These are phyloP conservation scores for Russula dissimulans DNA, from an alignment of 768 basidiomycete genomes.

Conservation along the genomic window DNA sequence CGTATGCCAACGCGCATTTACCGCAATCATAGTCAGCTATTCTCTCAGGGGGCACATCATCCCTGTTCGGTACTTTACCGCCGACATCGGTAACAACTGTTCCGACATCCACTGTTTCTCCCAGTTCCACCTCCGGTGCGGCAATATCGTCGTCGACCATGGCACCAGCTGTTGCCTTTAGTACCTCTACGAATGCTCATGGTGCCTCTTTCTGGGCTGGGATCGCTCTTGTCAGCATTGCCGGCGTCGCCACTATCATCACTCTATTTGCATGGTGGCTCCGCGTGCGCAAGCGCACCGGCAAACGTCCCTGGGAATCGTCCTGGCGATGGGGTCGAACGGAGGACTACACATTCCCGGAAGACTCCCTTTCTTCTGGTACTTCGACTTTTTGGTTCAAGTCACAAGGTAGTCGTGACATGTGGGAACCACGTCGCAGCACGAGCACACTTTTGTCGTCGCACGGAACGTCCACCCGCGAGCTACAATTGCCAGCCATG, in stretches of 20 bases:
- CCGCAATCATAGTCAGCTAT: background rate
- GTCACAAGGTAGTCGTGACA: background rate
- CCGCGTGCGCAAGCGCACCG: constrained; percentile 20
- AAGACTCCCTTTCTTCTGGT: constrained; percentile 5
- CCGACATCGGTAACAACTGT: background rate
- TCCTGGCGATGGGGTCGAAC: constrained; percentile 15
- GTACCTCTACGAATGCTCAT: background rate
- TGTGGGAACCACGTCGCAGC: background rate
- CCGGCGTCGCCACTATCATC: constrained; percentile 18
- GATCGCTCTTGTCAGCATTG: constrained; percentile 22
- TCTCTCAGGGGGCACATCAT: background rate
- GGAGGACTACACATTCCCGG: constrained; percentile 18
- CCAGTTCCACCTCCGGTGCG: background rate
- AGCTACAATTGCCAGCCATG: background rate
- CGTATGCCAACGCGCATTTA: background rate
- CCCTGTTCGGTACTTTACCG: background rate
- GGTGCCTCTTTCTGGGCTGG: constrained; percentile 20
- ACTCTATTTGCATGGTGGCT: constrained; percentile 23
- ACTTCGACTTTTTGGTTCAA: background rate
- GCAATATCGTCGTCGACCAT: background rate
- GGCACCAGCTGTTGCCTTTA: background rate
- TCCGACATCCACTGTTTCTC: background rate
- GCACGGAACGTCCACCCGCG: background rate
- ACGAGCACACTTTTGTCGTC: background rate
- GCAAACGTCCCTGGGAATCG: constrained; percentile 16